These are phyloP conservation scores for Podospora pseudoanserina DNA, from an alignment of 495 filamentous ascomycete species.

Conservation along the genomic window DNA sequence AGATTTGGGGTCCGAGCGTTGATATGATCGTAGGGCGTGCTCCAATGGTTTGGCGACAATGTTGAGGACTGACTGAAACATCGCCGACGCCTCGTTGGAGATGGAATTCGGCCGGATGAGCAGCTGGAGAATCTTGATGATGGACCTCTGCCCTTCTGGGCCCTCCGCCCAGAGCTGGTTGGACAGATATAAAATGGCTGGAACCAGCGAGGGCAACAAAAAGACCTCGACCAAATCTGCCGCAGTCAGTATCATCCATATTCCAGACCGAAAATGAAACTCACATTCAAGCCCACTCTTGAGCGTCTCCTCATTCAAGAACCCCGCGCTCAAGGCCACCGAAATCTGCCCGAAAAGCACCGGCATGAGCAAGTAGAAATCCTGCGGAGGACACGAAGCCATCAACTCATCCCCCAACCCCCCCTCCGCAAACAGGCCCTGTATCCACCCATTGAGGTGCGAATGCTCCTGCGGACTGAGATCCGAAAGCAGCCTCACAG, in stretches of 20 bases:
- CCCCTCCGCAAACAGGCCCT: conserved; percentile 77
- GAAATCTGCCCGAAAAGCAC: conserved; percentile 85
- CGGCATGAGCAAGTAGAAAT: conserved; percentile 88
- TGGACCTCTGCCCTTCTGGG: conserved; percentile 49
- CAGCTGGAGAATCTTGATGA: conserved; percentile 72
- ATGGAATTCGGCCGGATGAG: conserved; percentile 72
- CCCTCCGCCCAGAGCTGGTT: conserved; percentile 70
- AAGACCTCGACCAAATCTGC: conserved; percentile 83
- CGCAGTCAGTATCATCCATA: conserved; percentile 2
- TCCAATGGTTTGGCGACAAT: conserved; percentile 77
- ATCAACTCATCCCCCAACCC: conserved; percentile 72
- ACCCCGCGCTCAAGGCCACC: conserved; percentile 64
- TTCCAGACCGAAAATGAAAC: conserved; percentile 21
- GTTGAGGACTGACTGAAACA: conserved; percentile 78
- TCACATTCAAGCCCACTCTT: conserved; percentile 86
- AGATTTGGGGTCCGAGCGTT: conserved; percentile 61
- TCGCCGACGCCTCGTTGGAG: conserved; percentile 72
- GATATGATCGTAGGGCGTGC: conserved; percentile 67
- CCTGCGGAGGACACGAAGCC: conserved; percentile 85
- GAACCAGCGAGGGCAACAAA: conserved; percentile 79
- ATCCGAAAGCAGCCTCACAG: conserved; percentile 58
- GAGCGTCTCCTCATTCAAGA: conserved; percentile 73
- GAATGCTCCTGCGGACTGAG: conserved; percentile 69
- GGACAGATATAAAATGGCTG: conserved; percentile 75
- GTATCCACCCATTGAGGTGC: conserved; percentile 80